Base-by-base conservation (phyloP, 257 asterid species). In the Primulina eburnea region DNA sequence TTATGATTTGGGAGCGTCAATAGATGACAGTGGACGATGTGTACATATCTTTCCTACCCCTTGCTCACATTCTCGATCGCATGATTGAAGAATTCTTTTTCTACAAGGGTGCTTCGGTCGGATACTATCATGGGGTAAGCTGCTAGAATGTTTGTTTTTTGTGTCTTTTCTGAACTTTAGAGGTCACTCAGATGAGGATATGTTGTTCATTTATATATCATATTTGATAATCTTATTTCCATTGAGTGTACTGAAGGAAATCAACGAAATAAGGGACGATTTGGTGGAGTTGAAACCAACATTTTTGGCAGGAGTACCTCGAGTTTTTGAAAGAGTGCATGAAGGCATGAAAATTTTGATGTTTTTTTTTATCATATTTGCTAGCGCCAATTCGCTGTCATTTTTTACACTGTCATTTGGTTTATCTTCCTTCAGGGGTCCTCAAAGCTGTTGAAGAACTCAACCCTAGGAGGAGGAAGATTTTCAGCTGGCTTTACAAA, bases 61-160 rank as follows among this genome's bases (percentile, higher is more conserved):
- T 93, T 33, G 99, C 99, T 71, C 99, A 93, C 86, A 85, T 93
- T 79, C 99, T 93, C 78, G 99, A 93, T 74, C 95, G 96, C 77
- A 86, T 90, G 95, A 93, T 93, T 40, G 99, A 93, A 81, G 99
- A 93, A 77, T 90, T 86, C 79, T 93, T 93, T 88, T 90, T 93
- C 78, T 92, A 82, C 78, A 93, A 88, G 79, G 99, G 97, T 75
- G 99, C 99, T 79, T 86, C 95, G 35, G 96, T 93, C 72, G 99
- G 99, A 80, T 93, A 89, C 82, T 93, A 81, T 76, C 99, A 93
- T 8, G 99, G 99, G 81, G 99, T 93, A 65, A 78, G 82, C 75
- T 76, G 47, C 73, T 12, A 30, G 28, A 67, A 53, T 32, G 11
- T 65, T 59, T 40, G 11, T 37, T 40, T 40, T 40, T 35, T 35